Evolutionary conservation across 495 filamentous ascomycete species (phyloP), one percentile per base, ranked within the genome.

Genomic region (Penicillium arizonense): DNA sequence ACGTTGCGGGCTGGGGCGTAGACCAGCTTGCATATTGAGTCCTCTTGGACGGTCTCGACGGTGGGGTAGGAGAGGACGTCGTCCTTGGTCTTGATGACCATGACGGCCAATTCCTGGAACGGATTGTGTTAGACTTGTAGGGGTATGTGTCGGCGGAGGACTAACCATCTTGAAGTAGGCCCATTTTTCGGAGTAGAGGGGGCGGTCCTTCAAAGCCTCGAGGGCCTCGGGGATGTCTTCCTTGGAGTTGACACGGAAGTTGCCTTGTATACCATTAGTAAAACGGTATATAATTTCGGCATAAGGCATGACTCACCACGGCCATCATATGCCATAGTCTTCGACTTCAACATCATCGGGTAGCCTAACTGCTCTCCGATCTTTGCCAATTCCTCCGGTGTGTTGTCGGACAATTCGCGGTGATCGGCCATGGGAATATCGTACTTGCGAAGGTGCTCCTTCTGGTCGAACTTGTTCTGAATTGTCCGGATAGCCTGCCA

Each of bases 381-480:
- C 37, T 80, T 70, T 45, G 82, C 72, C 53, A 96, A 72, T 51
- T 86, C 85, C 56, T 78, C 73, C 5, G 76, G 63, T 34, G 75
- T 73, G 47, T 73, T 59, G 63, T 71, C 57, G 45, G 81, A 69
- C 40, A 96, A 64, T 12, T 82, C 76, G 18, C 84, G 72, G 53
- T 87, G 88, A 14, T 85, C 77, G 1, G 88, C 86, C 55, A 87
- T 87, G n/a, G 84, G 80, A 5, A 97, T 84, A 2, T 75, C 77
- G 59, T 82, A 80, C 39, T 79, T 68, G 32, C 71, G 71, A 52
- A 97, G 77, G 62, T 94, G 86, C 60, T 88, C 80, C 71, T 98
- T 97, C 73, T 98, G 94, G 64, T 83, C 74, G 69, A 83, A 97
- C 72, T 98, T 98, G 77, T 98, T 93, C 77, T 98, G 95, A 54